Percentiles rank a stretch among this genome's conserved stretches.
These are phyloP conservation scores for Vaccinium darrowii DNA, from an alignment of 148 eudicot species.

Conservation along the genomic window DNA sequence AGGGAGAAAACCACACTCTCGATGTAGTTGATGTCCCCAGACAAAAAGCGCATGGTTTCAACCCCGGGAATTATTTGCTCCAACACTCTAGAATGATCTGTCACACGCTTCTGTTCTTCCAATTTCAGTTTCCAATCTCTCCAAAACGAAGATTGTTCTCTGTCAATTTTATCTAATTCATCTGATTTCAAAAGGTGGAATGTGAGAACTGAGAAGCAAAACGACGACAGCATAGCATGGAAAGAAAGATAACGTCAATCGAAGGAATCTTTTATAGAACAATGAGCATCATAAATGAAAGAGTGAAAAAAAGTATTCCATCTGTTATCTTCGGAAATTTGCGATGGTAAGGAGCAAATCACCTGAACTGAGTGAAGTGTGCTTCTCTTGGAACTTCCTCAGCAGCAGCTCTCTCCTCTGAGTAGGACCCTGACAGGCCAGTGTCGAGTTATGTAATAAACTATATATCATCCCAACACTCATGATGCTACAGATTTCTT, in stretches of 20 bases:
- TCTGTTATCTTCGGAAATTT: background rate
- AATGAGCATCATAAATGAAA: slow-evolving; percentile 4
- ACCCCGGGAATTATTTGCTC: slow-evolving; percentile 94
- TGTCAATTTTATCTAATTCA: slow-evolving; percentile 65
- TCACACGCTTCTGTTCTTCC: slow-evolving; percentile 76
- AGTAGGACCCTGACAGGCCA: slow-evolving; percentile 54
- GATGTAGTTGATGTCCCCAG: slow-evolving; percentile 69
- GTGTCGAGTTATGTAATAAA: slow-evolving; percentile 65
- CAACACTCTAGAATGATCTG: slow-evolving; percentile 79
- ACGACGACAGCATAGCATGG: slow-evolving; percentile 20
- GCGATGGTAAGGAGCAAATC: slow-evolving; percentile 10
- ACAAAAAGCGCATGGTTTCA: slow-evolving; percentile 72
- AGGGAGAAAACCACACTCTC: slow-evolving; percentile 58
- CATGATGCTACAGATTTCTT: slow-evolving; percentile 87
- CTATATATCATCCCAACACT: slow-evolving; percentile 92
- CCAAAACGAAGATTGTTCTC: slow-evolving; percentile 91
- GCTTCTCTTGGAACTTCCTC: slow-evolving; percentile 68
- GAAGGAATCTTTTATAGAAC: background rate
- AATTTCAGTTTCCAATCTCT: slow-evolving; percentile 91
- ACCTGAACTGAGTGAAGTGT: slow-evolving; percentile 62
- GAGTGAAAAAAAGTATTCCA: background rate
- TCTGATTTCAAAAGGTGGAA: slow-evolving; percentile 39
- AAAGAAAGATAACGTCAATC: background rate
- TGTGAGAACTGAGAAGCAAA: slow-evolving; percentile 24
- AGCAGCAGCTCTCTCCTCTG: slow-evolving; percentile 77